A percentile compares a stretch with the other conserved stretches of the same genome.
Conservation (phyloP, 2,329 filamentous ascomycete species). For the Albifimbria verrucaria region DNA sequence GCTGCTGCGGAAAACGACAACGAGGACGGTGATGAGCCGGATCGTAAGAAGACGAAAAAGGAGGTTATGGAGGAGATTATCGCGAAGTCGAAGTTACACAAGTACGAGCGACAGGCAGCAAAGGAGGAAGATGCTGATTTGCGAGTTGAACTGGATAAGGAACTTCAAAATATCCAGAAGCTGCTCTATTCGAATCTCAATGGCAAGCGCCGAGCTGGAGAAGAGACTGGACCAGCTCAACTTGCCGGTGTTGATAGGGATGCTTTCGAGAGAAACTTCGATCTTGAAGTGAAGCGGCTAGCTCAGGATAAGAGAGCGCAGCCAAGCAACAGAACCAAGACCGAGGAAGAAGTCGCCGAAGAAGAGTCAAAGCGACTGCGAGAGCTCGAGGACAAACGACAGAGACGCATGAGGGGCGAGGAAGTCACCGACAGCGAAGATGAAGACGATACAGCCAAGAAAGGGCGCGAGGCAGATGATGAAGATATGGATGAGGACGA, state of each 20-base stretch:
- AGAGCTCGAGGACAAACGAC: slow-evolving; percentile 77
- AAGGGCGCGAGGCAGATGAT: slow-evolving; percentile 31
- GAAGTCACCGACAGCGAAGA: slow-evolving; percentile 65
- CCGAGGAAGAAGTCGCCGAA: slow-evolving; percentile 77
- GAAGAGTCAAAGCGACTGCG: slow-evolving; percentile 75
- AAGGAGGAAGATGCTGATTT: slow-evolving; percentile 94
- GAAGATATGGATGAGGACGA: slow-evolving; percentile 38
- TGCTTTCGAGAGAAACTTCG: slow-evolving; percentile 82
- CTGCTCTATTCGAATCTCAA: slow-evolving; percentile 57
- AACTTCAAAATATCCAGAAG: slow-evolving; percentile 70
- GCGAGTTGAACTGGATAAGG: slow-evolving; percentile 78
- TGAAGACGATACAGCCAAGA: slow-evolving; percentile 39
- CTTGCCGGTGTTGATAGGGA: slow-evolving; percentile 58
- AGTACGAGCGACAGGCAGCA: slow-evolving; percentile 86
- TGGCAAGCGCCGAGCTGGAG: slow-evolving; percentile 26
- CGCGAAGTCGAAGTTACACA: slow-evolving; percentile 92
- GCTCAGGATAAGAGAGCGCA: slow-evolving; percentile 80
- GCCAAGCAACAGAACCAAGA: slow-evolving; percentile 86
- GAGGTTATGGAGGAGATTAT: slow-evolving; percentile 99
- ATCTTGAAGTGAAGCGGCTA: slow-evolving; percentile 76
- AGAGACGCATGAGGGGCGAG: slow-evolving; percentile 85
- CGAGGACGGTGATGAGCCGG: slow-evolving; percentile 58
- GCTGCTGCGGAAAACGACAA: slow-evolving; percentile 43
- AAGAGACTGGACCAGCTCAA: slow-evolving; percentile 19
- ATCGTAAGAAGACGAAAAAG: slow-evolving; percentile 89